Evolutionary conservation across 2,329 filamentous ascomycete genomes (phyloP).

Genomic region (Chaetomium sp.): DNA sequence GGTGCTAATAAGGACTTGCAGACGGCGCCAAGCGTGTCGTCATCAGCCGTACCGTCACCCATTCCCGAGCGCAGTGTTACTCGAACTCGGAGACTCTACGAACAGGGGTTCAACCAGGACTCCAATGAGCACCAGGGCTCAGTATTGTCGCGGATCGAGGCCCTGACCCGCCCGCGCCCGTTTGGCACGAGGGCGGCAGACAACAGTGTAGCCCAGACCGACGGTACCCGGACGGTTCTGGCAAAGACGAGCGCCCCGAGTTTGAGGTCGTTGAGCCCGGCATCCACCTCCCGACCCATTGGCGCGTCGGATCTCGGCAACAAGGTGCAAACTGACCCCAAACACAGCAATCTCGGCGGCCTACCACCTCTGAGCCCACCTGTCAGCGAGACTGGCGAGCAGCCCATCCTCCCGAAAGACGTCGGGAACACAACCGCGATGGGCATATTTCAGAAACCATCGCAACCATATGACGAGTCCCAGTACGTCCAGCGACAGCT

Average conservation of each 20-base stretch:
- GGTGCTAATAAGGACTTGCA: conserved; percentile 56
- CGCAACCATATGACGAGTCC: conserved; percentile 77
- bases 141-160: conserved; percentile 77
- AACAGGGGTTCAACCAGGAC: conserved; percentile 77
- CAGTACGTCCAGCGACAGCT: conserved; percentile 81
- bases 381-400: conserved; percentile 72
- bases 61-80: conserved; percentile 66
- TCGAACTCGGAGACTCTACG: conserved; percentile 76
- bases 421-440: conserved; percentile 77
- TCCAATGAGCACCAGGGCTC: conserved; percentile 79
- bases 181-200: conserved; percentile 56
- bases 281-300: conserved; percentile 44
- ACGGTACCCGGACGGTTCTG: conserved; percentile 47
- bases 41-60: conserved; percentile 43
- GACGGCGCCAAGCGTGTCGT: conserved; percentile 43
- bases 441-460: conserved; percentile 67
- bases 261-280: conserved; percentile 60
- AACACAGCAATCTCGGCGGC: conserved; percentile 41
- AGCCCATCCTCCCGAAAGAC: conserved; percentile 72
- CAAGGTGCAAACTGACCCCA: conserved; percentile 43
- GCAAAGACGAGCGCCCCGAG: conserved; percentile 69
- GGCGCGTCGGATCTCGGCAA: conserved; percentile 42
- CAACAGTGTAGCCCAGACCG: conserved; percentile 51
- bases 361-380: conserved; percentile 66
- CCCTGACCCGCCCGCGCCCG: conserved; percentile 66